Percentiles rank a stretch among this genome's conserved stretches.
Evolutionary conservation across 441 rosid genomes (phyloP).

Genomic region (Jatropha podagrica): DNA sequence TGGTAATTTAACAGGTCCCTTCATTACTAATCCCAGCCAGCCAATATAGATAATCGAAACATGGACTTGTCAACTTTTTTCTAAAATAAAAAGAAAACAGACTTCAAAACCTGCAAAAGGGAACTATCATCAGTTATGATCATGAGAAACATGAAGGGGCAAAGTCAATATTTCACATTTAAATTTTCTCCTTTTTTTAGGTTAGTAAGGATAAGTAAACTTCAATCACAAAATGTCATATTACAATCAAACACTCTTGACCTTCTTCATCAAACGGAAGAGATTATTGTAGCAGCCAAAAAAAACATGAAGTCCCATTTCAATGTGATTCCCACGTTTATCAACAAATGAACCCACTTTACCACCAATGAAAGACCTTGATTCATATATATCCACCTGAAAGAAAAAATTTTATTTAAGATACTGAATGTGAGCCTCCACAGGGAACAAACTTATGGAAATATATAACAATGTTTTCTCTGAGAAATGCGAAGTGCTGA

Average conservation of each 20-base stretch:
- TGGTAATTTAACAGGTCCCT: neutral
- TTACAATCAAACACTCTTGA: constrained; percentile 24
- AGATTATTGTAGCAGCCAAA: constrained; percentile 98
- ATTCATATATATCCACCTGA: constrained; percentile 96
- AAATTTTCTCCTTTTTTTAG: neutral
- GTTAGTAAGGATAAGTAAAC: neutral
- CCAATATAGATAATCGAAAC: neutral
- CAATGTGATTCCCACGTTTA: constrained; percentile 88
- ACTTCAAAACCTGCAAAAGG: neutral
- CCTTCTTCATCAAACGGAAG: constrained; percentile 96
- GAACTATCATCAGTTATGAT: neutral
- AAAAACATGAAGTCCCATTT: constrained; percentile 99
- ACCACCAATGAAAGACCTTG: constrained; percentile 89
- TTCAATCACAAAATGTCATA: constrained; percentile 2
- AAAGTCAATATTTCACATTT: constrained; percentile 2
- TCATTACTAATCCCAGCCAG: neutral
- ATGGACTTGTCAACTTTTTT: neutral
- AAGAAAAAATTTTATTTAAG: neutral
- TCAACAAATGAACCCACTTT: constrained; percentile 98
- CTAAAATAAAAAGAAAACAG: neutral
- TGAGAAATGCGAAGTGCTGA: neutral
- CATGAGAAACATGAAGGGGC: neutral
- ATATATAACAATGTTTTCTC: neutral
- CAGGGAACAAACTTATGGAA: neutral
- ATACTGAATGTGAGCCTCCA: neutral